phyloP scores from a whole-genome alignment of 78 protist species.

The Monosiga brevicollis region DNA sequence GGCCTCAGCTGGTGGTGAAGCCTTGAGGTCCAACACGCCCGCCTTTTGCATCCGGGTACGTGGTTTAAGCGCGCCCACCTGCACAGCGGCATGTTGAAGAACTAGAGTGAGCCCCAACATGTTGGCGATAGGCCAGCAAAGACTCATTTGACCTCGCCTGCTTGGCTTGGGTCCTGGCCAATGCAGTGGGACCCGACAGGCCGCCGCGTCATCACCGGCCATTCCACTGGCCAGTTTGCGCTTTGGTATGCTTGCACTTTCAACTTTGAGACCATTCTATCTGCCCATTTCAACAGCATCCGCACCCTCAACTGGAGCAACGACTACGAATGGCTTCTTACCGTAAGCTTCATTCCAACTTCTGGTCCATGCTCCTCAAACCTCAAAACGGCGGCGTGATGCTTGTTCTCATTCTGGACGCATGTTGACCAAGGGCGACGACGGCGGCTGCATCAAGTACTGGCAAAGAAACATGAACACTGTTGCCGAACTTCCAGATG shows the following conservation, averaged over 20 bases:
- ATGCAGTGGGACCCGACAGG: slow-evolving; percentile 77
- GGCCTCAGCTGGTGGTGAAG: too few species aligned
- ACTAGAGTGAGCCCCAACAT: background rate
- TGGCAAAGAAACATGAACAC: slow-evolving; percentile 89
- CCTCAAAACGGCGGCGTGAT: too few species aligned
- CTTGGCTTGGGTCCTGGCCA: background rate
- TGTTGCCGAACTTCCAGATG: slow-evolving; percentile 60
- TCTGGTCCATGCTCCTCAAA: too few species aligned
- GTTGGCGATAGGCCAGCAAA: background rate
- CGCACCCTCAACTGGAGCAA: slow-evolving; percentile 82
- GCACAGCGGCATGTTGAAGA: background rate
- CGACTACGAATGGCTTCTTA: slow-evolving; percentile 71
- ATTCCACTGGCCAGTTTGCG: slow-evolving; percentile 76
- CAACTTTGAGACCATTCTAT: slow-evolving; percentile 81
- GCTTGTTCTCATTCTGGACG: too few species aligned
- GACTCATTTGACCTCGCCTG: background rate
- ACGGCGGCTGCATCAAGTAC: slow-evolving; percentile 72
- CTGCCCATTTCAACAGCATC: slow-evolving; percentile 79
- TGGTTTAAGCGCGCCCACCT: background rate
- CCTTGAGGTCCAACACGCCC: too few species aligned
- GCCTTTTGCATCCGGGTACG: too few species aligned
- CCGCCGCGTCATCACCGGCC: slow-evolving; percentile 69
- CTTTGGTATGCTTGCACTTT: slow-evolving; percentile 85
- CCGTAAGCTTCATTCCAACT: too few species aligned
- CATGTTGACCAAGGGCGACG: slow-evolving; percentile 60